These are phyloP conservation scores for Russula emetica DNA, from an alignment of 768 basidiomycete genomes.

Conservation along the genomic window DNA sequence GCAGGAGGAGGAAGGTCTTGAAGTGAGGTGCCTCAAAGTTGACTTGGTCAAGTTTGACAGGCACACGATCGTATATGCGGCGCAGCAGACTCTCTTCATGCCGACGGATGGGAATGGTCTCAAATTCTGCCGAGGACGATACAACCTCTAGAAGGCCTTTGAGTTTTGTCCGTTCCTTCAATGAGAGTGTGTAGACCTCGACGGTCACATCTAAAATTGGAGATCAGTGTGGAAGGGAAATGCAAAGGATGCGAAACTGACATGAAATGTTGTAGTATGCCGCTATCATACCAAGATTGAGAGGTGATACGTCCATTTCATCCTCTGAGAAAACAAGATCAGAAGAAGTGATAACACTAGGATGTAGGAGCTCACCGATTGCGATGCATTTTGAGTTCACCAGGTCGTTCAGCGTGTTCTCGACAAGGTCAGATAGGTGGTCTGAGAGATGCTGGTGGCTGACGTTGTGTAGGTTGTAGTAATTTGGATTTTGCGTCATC, in stretches of 20 bases:
- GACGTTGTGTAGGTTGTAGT: constrained; percentile 91
- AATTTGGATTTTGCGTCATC: constrained; percentile 96
- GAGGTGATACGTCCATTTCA: constrained; percentile 86
- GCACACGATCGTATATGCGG: constrained; percentile 92
- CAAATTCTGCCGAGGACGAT: constrained; percentile 95
- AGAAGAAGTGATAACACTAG: background rate
- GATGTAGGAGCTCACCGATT: constrained; percentile 52
- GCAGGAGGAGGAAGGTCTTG: constrained; percentile 95
- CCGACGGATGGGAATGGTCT: constrained; percentile 88
- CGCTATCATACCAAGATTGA: constrained; percentile 98
- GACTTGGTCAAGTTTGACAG: constrained; percentile 80
- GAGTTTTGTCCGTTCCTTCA: constrained; percentile 95
- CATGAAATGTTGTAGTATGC: constrained; percentile 94
- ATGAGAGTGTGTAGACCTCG: constrained; percentile 91
- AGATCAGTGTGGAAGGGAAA: background rate
- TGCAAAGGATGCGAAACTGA: constrained; percentile 37
- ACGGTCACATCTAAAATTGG: constrained; percentile 75
- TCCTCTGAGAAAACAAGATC: constrained; percentile 51
- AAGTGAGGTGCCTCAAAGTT: constrained; percentile 96
- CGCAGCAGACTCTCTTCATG: constrained; percentile 84
- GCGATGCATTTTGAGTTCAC: constrained; percentile 93
- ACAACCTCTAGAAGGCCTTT: constrained; percentile 96
- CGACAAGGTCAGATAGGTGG: constrained; percentile 92
- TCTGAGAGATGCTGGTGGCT: constrained; percentile 94
- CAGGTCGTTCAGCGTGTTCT: constrained; percentile 85